Base-by-base conservation (phyloP, 2,329 filamentous ascomycete genomes). In the Lojkania enalia region DNA sequence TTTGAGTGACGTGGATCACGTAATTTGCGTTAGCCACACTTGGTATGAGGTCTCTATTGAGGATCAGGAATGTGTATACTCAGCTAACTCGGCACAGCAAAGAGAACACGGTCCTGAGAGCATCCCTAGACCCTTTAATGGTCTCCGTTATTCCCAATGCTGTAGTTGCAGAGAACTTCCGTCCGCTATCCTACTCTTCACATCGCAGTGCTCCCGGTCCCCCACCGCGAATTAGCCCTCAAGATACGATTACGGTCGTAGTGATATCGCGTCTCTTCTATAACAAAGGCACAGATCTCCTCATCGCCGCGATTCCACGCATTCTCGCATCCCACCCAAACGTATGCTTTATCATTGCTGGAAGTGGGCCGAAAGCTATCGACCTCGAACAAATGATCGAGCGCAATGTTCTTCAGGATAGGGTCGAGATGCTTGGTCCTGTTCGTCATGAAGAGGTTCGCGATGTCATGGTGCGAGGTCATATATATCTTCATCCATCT, bases 331-430 rank as follows among this genome's bases (percentile, higher is more conserved):
- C 85, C 12, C 88, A 99, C 65, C 87, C 90, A 1, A 95, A 97
- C 66, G 94, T 96, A 1, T 88, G 90, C 45, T 99, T 99, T 71
- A 89, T 99, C 62, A 96, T 99, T 56, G 94, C 90, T 20, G 95
- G 95, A 3, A 95, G 89, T 0, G 94, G 94, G 0, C 94, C 94
- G 3, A 97, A 99, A 70, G 90, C 92, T 15, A 99, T 99, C 54
- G 94, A 99, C 63, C 78, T 99, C 1, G 94, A 99, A 70, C 95
- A 99, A 64, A 99, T 96, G 87, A 84, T 99, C 30, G 94, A 99
- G 74, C 86, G 90, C 51, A 92, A 95, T 58, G 89, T 96, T 3
- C 77, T 97, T 6, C 92, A 97, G 66, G 91, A 96, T 64, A 87
- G 90, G 39, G 91, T 99, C 7, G 87, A 95, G 62, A 86, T 99